A percentile compares a stretch with the other conserved stretches of the same genome.
phyloP scores from a whole-genome alignment of 2,329 filamentous ascomycete genomes.

The Coniochaeta sp. region DNA sequence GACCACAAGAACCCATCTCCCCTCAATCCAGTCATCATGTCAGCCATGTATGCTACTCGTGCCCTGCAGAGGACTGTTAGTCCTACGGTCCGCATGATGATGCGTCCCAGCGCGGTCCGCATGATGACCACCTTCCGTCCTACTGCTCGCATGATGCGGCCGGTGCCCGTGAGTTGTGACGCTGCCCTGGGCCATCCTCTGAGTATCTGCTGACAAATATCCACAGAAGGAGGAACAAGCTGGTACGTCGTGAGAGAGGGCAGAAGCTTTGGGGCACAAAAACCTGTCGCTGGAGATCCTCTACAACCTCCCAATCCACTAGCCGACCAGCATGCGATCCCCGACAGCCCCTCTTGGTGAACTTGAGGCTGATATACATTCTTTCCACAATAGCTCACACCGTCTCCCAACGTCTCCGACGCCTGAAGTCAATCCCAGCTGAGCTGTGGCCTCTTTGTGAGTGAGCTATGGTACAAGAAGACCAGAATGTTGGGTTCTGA shows the following conservation, averaged over 20 bases:
- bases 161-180: constrained; percentile 59
- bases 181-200: not conserved
- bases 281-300: not conserved
- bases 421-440: constrained; percentile 80
- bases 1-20: constrained; percentile 17
- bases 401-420: constrained; percentile 88
- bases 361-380: constrained; percentile 11
- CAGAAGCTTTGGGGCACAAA: not conserved
- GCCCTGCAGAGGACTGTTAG: constrained; percentile 56
- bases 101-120: not conserved
- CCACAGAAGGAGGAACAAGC: constrained; percentile 58
- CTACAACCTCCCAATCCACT: not conserved
- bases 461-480: constrained; percentile 16
- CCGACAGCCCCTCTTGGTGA: not conserved
- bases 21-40: constrained; percentile 11
- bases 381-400: constrained; percentile 68
- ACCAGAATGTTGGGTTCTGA: constrained; percentile 14
- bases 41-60: constrained; percentile 55
- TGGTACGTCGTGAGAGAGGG: constrained; percentile 41
- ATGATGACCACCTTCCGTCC: constrained; percentile 53
- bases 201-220: not conserved
- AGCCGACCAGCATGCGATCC: not conserved
- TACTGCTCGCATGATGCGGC: constrained; percentile 58
- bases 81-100: constrained; percentile 58
- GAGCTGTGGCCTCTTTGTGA: constrained; percentile 93